phyloP scores from a whole-genome alignment of 164 flowering plant genomes.

The Taxillus chinensis region DNA sequence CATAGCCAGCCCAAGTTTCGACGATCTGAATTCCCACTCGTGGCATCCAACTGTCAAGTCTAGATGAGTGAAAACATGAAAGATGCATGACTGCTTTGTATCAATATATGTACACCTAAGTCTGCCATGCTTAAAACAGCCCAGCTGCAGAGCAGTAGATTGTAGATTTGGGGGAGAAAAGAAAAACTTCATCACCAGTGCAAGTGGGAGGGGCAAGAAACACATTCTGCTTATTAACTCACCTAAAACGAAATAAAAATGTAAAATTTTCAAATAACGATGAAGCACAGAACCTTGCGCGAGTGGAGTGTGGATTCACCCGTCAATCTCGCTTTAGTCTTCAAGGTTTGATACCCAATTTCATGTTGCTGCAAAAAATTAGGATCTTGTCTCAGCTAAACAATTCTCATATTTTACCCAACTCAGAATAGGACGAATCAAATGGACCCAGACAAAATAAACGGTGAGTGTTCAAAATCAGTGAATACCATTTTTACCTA shows the following conservation, averaged over 20 bases:
- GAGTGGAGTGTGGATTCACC: slow-evolving; percentile 25
- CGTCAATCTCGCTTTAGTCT: slow-evolving; percentile 25
- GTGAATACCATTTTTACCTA: too few relatives aligned
- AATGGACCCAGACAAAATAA: too few relatives aligned
- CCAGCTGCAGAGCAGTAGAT: neutral
- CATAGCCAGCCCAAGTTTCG: slow-evolving; percentile 41
- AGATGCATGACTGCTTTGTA: slow-evolving; percentile 47
- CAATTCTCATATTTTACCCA: neutral
- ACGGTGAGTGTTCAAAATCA: too few relatives aligned
- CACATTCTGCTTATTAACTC: neutral
- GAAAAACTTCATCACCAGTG: neutral
- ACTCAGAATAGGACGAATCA: too few relatives aligned
- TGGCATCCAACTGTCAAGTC: slow-evolving; percentile 83
- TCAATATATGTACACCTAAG: neutral
- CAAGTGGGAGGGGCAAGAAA: neutral
- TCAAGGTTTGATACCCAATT: slow-evolving; percentile 21
- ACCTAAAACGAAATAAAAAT: neutral
- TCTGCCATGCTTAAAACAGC: neutral
- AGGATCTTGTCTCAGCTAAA: slow-evolving; percentile 17
- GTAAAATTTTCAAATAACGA: slow-evolving; percentile 1
- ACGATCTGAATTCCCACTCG: slow-evolving; percentile 24
- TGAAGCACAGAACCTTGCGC: slow-evolving; percentile 47
- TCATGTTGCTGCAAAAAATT: slow-evolving; percentile 38
- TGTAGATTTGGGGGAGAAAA: neutral
- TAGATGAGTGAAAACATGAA: slow-evolving; percentile 84